A percentile compares a stretch with the other conserved stretches of the same genome.
Evolutionary conservation across 495 filamentous ascomycete genomes (phyloP).

Genomic region (Xylaria grammica): DNA sequence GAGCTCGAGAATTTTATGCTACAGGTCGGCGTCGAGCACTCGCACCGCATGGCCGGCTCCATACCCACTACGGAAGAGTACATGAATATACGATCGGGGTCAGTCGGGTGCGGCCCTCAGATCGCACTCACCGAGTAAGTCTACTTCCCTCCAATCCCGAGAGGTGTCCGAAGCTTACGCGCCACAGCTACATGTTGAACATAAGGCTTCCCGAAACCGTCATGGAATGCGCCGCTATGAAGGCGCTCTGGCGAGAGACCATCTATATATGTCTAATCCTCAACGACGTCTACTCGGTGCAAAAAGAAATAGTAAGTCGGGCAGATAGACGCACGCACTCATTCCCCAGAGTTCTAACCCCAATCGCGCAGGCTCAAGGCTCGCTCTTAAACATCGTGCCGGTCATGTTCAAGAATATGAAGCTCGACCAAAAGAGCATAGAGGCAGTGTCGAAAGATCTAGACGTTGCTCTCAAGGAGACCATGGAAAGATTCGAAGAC

Average conservation of each 20-base stretch:
- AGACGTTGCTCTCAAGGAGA: conserved; percentile 17
- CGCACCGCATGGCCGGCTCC: conserved; percentile 30
- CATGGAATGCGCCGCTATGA: conserved; percentile 35
- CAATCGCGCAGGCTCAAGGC: conserved; percentile 26
- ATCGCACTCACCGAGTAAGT: conserved; percentile 38
- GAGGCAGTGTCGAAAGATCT: conserved; percentile 26
- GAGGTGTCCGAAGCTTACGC: conserved; percentile 12
- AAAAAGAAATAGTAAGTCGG: conserved; percentile 39
- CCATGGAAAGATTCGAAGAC: conserved; percentile 32
- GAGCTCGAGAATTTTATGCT: conserved; percentile 39
- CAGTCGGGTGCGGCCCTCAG: conserved; percentile 37
- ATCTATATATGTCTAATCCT: conserved; percentile 36
- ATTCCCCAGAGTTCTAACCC: not conserved
- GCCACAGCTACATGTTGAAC: conserved; percentile 32
- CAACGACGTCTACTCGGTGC: conserved; percentile 36
- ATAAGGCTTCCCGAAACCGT: conserved; percentile 33
- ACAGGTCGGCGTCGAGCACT: conserved; percentile 32
- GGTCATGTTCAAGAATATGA: conserved; percentile 34
- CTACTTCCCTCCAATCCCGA: not conserved
- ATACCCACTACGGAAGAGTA: conserved; percentile 32
- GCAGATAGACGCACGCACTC: not conserved
- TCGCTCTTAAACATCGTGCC: conserved; percentile 35
- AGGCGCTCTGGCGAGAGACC: conserved; percentile 34
- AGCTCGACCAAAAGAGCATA: conserved; percentile 22
- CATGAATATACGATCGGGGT: conserved; percentile 32